Base-by-base conservation (phyloP, 2,329 filamentous ascomycete genomes). In the Fusarium luffae region DNA sequence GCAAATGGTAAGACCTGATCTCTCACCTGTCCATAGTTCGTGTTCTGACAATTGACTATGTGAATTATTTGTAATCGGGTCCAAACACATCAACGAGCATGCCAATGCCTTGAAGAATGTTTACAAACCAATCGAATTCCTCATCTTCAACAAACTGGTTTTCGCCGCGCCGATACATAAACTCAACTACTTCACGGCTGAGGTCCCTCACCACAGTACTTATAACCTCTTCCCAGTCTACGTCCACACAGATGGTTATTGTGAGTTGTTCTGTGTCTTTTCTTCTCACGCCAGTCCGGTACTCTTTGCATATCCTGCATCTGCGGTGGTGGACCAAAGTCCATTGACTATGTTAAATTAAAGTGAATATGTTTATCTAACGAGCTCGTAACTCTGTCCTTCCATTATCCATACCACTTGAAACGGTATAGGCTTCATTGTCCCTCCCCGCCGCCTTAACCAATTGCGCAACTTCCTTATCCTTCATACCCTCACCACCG, bases 401-500 rank as follows among this genome's bases (percentile, higher is more conserved):
- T 4, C 52, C 30, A 12, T 27, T 55, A 2, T 28, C 23, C 11
- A 21, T 9, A 3, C 42, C 30, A 21, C 30, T 48, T 1, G 52
- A 32, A 5, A 55, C 16, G 4, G 23, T 25, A n/a, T 40, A 55
- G 0, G 52, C 30, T 6, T 55, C 52, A 4, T 37, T 23, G 3
- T 28, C 14, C 1, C 42, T 6, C 1, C 52, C 52, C 1, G 42
- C 42, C 5, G 42, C 32, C 25, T 37, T 55, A 2, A 34, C 52
- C 12, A 55, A n/a, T 12, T 32, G 40, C 1, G 51, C 51, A 16
- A 58, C 47, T 9, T 68, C 56, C n/a, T 47, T 63, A 42, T 66
- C 68, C 16, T 34, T 59, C 37, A 60, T 21, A 2, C 7, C 11
- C 25, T 59, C 55, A 4, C 42, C 16, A 5, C 27, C 30, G 0